Evolutionary conservation across 257 asterid genomes (phyloP).

Genomic region (Linaria vulgaris): DNA sequence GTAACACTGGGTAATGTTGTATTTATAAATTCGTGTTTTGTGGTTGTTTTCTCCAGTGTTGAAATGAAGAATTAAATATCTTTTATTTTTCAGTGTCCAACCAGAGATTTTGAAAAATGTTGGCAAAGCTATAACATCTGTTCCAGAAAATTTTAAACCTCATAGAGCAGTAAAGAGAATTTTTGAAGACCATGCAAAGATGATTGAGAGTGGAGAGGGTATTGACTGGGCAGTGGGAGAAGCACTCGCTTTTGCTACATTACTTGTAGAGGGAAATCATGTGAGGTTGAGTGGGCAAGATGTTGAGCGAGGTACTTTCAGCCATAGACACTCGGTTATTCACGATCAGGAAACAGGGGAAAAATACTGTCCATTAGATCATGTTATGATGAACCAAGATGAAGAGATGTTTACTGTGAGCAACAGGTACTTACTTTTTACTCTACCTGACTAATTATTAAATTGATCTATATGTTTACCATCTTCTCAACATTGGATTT

Average conservation of each 20-base stretch:
- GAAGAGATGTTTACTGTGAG: conserved; percentile 94
- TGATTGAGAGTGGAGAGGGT: conserved; percentile 95
- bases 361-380: conserved; percentile 86
- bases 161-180: conserved; percentile 91
- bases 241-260: conserved; percentile 97
- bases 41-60: conserved; percentile 10
- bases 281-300: conserved; percentile 99
- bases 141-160: conserved; percentile 84
- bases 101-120: conserved; percentile 94
- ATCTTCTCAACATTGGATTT: conserved; percentile 10
- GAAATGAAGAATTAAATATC: conserved; percentile 13
- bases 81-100: conserved; percentile 58
- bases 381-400: conserved; percentile 72
- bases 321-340: conserved; percentile 91
- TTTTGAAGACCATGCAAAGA: conserved; percentile 84
- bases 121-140: conserved; percentile 74
- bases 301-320: conserved; percentile 98
- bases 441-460: neutral
- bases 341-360: conserved; percentile 96
- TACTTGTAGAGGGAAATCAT: conserved; percentile 95
- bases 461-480: neutral
- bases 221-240: conserved; percentile 99
- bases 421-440: conserved; percentile 58
- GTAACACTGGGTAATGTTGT: conserved; percentile 79
- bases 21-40: conserved; percentile 5